Base-by-base conservation (phyloP, 73 alveolate genomes). In the Paramecium sonneborni region DNA sequence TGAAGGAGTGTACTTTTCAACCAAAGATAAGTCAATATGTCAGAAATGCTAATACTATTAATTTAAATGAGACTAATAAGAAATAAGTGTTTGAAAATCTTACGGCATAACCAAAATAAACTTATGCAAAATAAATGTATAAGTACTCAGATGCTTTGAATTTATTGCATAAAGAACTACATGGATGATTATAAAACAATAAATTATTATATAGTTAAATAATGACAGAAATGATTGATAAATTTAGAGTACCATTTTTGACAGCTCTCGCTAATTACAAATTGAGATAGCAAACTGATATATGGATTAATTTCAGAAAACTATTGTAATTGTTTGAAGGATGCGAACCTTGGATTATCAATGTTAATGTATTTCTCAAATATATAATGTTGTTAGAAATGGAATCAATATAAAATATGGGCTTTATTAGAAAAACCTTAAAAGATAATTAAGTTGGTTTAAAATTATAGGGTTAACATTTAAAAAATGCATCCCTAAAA, bases 191-290 rank as follows among this genome's bases (percentile, higher is more conserved):
- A 52, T 52, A n/a, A 18, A 52, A 52, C 23, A 9, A 52, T 52
- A 52, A 72, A 35, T 72, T 72, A 69, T 69, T 34, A 72, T 72
- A 72, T 72, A 72, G 84, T 62, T 62, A 58, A 58, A 58, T 28
- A 11, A 62, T 62, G 84, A 30, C 84, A 30, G 84, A 62, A 30
- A 12, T 62, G 44, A 32, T 62, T 15, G 84, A 62, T 30, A 62
- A 62, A 26, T 62, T 62, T 32, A 62, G 44, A 62, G 44, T 62
- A 24, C 84, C 84, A 11, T 26, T 62, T 62, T 30, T 62, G 6
- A 6, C 23, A 32, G 23, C 48, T 62, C 84, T 62, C 12, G 23
- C 84, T 0, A 62, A 62, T 62, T 32, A 30, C 18, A 62, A 62
- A 26, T 62, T 62, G 44, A 62, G 84, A 62, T n/a, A 62, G 24